Evolutionary conservation across 768 basidiomycete genomes (phyloP).

Genomic region (Mrakia frigida): DNA sequence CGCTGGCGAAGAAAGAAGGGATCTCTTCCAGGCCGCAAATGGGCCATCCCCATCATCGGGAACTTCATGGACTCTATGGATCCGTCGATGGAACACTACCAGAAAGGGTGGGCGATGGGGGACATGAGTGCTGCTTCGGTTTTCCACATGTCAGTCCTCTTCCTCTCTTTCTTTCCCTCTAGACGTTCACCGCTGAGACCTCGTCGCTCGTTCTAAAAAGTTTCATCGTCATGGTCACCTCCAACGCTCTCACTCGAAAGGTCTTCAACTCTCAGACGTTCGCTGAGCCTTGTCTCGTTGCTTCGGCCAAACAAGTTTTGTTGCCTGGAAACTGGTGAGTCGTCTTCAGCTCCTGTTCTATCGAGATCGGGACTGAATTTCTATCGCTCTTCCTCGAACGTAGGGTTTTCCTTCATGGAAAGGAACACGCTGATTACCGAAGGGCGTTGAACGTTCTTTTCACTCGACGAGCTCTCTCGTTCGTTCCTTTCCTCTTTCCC

Average conservation of each 20-base stretch:
- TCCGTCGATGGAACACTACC: conserved; percentile 87
- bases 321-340: conserved; percentile 77
- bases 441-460: conserved; percentile 84
- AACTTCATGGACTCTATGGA: conserved; percentile 89
- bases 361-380: not conserved
- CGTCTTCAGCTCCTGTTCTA: too few relatives aligned
- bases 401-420: conserved; percentile 97
- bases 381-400: not conserved
- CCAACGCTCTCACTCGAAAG: conserved; percentile 87
- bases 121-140: conserved; percentile 84
- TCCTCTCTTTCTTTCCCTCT: conserved; percentile 3
- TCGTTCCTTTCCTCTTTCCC: conserved; percentile 37
- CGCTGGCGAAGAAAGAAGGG: conserved; percentile 88
- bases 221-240: conserved; percentile 97
- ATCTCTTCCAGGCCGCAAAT: conserved; percentile 74
- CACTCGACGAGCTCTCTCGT: conserved; percentile 90
- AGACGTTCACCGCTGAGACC: too few relatives aligned
- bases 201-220: too few relatives aligned
- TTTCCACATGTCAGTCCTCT: conserved; percentile 82
- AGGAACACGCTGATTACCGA: conserved; percentile 87
- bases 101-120: conserved; percentile 85
- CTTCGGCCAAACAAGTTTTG: conserved; percentile 82
- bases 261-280: conserved; percentile 89
- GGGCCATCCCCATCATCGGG: conserved; percentile 97
- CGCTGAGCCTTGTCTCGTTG: conserved; percentile 89